These are phyloP conservation scores for Harringtonia lauricola DNA, from an alignment of 2,329 filamentous ascomycete species.

Conservation along the genomic window DNA sequence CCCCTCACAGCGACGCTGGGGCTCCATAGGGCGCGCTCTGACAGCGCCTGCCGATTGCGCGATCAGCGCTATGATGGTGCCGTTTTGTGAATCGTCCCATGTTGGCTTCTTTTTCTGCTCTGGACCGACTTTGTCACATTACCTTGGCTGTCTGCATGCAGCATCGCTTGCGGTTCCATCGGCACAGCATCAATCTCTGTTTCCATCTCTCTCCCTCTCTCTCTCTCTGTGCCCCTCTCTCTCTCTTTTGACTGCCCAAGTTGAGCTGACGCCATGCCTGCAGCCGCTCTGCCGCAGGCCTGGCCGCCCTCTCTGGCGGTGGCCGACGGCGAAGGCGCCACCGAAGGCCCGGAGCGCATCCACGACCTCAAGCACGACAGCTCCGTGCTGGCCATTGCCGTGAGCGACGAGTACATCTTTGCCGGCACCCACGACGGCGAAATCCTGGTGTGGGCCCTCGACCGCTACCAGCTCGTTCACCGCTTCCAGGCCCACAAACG, in stretches of 20 bases:
- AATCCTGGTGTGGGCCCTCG: conserved; percentile 83
- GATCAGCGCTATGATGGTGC: no score
- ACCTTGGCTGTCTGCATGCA: no score
- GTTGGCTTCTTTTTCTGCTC: no score
- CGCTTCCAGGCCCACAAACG: conserved; percentile 84
- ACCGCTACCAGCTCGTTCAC: conserved; percentile 70
- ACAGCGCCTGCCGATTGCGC: no score
- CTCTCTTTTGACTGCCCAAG: background rate
- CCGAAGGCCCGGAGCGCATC: conserved; percentile 46
- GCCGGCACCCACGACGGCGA: conserved; percentile 90
- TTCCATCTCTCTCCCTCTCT: background rate
- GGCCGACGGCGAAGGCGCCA: conserved; percentile 8
- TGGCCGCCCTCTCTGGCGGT: conserved; percentile 11
- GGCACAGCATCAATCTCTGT: no score
- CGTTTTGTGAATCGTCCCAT: no score
- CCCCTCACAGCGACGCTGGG: no score
- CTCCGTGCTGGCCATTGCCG: conserved; percentile 71
- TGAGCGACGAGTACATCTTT: conserved; percentile 74
- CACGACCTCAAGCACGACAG: conserved; percentile 68
- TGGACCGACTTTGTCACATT: no score
- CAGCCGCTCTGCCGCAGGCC: conserved; percentile 9
- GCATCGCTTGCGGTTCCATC: no score
- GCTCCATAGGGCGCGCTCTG: no score
- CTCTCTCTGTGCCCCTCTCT: background rate
- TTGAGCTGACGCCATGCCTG: conserved; percentile 8